Conservation (phyloP, 805 yeast genomes). For the Candida coleopterorum region DNA sequence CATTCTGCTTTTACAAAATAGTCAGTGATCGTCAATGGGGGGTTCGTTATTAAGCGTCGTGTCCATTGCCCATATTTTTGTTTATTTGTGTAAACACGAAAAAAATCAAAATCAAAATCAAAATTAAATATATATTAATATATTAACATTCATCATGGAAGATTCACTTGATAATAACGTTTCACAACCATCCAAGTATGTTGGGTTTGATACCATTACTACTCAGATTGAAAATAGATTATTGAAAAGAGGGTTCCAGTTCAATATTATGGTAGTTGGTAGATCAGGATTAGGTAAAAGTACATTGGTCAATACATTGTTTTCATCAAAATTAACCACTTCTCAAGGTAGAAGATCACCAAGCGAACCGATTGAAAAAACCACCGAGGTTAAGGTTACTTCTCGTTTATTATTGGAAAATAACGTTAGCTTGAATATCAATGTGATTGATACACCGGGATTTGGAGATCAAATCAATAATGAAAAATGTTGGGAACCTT, state of each 20-base stretch:
- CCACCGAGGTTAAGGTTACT: slow-evolving; percentile 76
- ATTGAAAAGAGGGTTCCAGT: slow-evolving; percentile 88
- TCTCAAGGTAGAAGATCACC: slow-evolving; percentile 67
- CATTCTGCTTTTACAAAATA: too few relatives aligned
- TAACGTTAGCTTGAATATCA: slow-evolving; percentile 78
- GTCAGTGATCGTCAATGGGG: too few relatives aligned
- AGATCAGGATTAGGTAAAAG: slow-evolving; percentile 90
- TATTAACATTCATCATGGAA: not conserved
- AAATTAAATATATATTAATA: not conserved
- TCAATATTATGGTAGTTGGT: slow-evolving; percentile 92
- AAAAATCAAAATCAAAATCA: not conserved
- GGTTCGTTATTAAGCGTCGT: too few relatives aligned
- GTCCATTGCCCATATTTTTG: not conserved
- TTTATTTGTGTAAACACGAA: slow-evolving; percentile 1
- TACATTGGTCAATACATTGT: slow-evolving; percentile 85
- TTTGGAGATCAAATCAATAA: slow-evolving; percentile 96
- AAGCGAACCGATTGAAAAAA: slow-evolving; percentile 72
- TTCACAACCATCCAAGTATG: slow-evolving; percentile 67
- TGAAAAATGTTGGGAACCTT: slow-evolving; percentile 95
- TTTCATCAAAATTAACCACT: slow-evolving; percentile 73
- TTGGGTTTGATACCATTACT: slow-evolving; percentile 96
- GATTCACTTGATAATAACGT: not conserved
- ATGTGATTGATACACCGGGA: slow-evolving; percentile 95
- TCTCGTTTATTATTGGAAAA: slow-evolving; percentile 75
- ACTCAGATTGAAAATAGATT: slow-evolving; percentile 90